Conservation (phyloP, 148 eudicot species). For the Limonium bicolor region DNA sequence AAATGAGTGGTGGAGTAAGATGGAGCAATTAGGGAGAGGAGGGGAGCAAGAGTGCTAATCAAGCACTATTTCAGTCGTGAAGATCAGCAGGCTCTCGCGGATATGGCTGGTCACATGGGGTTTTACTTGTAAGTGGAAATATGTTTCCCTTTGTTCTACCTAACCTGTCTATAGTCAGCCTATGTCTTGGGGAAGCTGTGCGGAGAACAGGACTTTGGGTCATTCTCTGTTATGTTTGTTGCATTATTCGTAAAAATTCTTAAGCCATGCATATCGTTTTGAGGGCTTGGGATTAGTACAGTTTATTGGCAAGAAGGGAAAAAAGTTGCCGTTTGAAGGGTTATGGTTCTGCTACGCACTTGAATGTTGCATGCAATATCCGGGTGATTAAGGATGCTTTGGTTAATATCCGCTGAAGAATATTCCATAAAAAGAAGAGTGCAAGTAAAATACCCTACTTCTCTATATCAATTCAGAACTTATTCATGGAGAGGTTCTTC, state of each 20-base stretch:
- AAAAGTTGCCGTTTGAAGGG: too few species aligned
- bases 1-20: slow-evolving; percentile 69
- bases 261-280: not conserved
- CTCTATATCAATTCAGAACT: too few species aligned
- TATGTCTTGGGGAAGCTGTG: not conserved
- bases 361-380: too few species aligned
- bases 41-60: slow-evolving; percentile 70
- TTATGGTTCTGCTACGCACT: too few species aligned
- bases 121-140: slow-evolving; percentile 69
- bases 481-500: too few species aligned
- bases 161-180: not conserved
- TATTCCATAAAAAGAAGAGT: too few species aligned
- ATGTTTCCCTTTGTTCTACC: not conserved
- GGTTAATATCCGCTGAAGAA: too few species aligned
- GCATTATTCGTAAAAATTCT: too few species aligned
- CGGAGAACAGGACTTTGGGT: not conserved
- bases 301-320: too few species aligned
- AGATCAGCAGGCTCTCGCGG: slow-evolving; percentile 49
- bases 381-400: too few species aligned
- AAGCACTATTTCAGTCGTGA: slow-evolving; percentile 50
- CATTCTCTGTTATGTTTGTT: not conserved
- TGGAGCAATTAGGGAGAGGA: slow-evolving; percentile 62
- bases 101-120: slow-evolving; percentile 68
- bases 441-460: too few species aligned
- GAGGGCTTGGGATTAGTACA: not conserved